Evolutionary conservation across 2,329 filamentous ascomycete genomes (phyloP).

Genomic region (Colletotrichum scovillei): DNA sequence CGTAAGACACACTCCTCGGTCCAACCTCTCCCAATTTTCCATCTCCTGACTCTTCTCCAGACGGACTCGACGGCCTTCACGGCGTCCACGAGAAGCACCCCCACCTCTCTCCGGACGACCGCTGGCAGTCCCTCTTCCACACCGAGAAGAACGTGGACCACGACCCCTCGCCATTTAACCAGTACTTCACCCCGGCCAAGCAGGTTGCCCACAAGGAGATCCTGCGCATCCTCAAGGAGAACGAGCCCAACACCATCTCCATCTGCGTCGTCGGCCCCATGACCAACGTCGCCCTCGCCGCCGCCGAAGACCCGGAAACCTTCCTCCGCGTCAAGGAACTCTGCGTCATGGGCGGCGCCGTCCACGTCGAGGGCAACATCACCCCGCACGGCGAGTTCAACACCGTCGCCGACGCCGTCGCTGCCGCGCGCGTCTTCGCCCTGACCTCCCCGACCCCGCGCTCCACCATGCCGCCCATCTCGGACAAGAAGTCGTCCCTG

Average conservation of each 20-base stretch:
- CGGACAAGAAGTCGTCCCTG: conserved; percentile 61
- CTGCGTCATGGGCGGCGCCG: conserved; percentile 93
- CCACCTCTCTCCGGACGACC: conserved; percentile 78
- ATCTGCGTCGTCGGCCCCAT: conserved; percentile 90
- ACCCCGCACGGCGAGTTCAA: conserved; percentile 95
- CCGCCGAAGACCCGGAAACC: conserved; percentile 86
- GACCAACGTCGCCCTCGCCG: conserved; percentile 93
- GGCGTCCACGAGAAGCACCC: conserved; percentile 81
- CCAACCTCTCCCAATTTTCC: not conserved
- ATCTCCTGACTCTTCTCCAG: conserved; percentile 51
- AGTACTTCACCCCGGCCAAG: conserved; percentile 81
- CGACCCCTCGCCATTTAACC: conserved; percentile 54
- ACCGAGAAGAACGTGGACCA: conserved; percentile 47
- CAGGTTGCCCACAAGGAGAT: conserved; percentile 85
- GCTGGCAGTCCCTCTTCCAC: conserved; percentile 77
- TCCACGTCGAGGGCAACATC: conserved; percentile 84
- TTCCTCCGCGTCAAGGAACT: conserved; percentile 92
- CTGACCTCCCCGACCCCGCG: conserved; percentile 79
- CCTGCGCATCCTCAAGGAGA: conserved; percentile 83
- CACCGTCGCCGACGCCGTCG: conserved; percentile 86
- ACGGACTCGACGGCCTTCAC: conserved; percentile 81
- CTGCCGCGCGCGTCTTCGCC: conserved; percentile 81
- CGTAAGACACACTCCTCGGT: conserved; percentile 66
- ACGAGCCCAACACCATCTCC: conserved; percentile 86
- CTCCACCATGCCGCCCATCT: conserved; percentile 82